phyloP scores from a whole-genome alignment of 2,329 filamentous ascomycete species.

The Colletotrichum tropicale region DNA sequence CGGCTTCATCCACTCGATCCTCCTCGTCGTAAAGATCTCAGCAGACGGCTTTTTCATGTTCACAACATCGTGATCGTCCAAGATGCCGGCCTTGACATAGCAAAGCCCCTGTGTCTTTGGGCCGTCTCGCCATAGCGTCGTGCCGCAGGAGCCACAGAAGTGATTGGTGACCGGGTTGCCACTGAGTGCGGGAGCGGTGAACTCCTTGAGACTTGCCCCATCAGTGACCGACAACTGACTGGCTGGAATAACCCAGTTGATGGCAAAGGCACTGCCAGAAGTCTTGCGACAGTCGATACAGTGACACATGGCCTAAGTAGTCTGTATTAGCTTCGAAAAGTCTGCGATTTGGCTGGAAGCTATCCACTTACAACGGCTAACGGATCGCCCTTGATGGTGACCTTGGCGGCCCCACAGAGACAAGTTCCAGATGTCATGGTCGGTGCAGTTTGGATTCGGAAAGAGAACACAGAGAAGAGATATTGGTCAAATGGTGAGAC shows the following conservation, averaged over 20 bases:
- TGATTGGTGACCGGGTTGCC: slow-evolving; percentile 2
- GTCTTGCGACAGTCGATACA: slow-evolving; percentile 7
- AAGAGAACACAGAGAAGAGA: background rate
- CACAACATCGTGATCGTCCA: background rate
- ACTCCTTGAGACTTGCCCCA: background rate
- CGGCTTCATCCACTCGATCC: background rate
- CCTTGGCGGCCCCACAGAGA: background rate
- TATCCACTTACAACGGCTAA: background rate
- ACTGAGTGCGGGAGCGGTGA: background rate
- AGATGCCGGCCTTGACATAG: background rate
- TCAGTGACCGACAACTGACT: background rate
- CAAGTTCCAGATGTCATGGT: background rate
- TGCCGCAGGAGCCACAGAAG: background rate
- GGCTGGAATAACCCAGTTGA: background rate
- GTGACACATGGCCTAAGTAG: background rate
- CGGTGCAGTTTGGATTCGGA: background rate
- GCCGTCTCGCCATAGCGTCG: background rate
- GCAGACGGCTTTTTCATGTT: background rate
- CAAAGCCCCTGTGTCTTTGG: background rate
- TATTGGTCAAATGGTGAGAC: background rate
- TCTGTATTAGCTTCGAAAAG: background rate
- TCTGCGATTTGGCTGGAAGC: background rate
- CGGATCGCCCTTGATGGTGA: background rate
- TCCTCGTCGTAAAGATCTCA: background rate
- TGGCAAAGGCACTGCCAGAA: background rate